phyloP scores from a whole-genome alignment of 2,329 filamentous ascomycete species.

The Nigrograna mackinnonii region DNA sequence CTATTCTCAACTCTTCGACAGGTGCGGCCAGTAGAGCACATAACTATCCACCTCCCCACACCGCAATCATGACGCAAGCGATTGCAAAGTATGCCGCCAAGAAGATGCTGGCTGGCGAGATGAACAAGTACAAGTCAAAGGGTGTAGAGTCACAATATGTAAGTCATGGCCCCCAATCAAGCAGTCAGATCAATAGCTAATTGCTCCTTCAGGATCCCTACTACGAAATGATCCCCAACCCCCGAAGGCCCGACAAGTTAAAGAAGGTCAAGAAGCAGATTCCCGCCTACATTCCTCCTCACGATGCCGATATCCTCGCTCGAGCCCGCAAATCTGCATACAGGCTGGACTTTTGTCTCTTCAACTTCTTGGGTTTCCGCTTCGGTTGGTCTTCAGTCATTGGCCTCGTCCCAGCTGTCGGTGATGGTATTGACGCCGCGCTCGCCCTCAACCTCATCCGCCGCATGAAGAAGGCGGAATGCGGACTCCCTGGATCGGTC shows the following conservation, averaged over 20 bases:
- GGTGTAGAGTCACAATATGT: constrained; percentile 45
- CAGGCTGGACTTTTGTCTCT: constrained; percentile 80
- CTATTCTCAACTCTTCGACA: no score
- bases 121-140: constrained; percentile 52
- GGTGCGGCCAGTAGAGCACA: no score
- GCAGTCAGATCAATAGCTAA: constrained; percentile 10
- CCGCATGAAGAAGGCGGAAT: constrained; percentile 74
- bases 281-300: constrained; percentile 77
- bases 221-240: constrained; percentile 80
- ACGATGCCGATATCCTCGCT: constrained; percentile 82
- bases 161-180: no score
- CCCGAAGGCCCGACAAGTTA: constrained; percentile 70
- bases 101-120: constrained; percentile 52
- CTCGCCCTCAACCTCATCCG: constrained; percentile 68
- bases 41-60: no score
- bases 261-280: constrained; percentile 86
- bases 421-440: constrained; percentile 45
- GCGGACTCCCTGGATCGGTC: constrained; percentile 68
- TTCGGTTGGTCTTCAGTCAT: constrained; percentile 92
- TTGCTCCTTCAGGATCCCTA: constrained; percentile 73
- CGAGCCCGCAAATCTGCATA: constrained; percentile 86
- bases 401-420: constrained; percentile 79
- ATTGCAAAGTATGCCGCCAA: constrained; percentile 55
- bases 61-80: constrained; percentile 46
- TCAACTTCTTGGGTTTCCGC: constrained; percentile 77